A percentile compares a stretch with the other conserved stretches of the same genome.
These are phyloP conservation scores for Cryphonectria nitschkei DNA, from an alignment of 2,329 filamentous ascomycete species.

Conservation along the genomic window DNA sequence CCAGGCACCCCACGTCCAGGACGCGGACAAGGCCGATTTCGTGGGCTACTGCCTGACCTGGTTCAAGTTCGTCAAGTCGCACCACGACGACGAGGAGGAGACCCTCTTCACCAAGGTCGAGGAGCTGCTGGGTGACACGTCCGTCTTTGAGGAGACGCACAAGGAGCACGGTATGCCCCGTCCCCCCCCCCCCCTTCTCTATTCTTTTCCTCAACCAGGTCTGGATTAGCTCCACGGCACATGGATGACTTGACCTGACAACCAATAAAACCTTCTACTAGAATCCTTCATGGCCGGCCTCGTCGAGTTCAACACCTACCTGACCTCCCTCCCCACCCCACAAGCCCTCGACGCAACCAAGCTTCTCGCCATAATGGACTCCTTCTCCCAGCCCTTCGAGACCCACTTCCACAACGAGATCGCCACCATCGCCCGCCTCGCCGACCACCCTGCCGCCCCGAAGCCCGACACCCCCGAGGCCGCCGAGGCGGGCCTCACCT, in stretches of 20 bases:
- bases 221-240: background rate
- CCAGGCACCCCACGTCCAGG: slow-evolving; percentile 57
- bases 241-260: slow-evolving; percentile 9
- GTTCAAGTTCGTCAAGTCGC: slow-evolving; percentile 61
- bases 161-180: slow-evolving; percentile 55
- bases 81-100: slow-evolving; percentile 64
- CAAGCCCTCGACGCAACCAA: slow-evolving; percentile 48
- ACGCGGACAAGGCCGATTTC: slow-evolving; percentile 59
- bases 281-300: slow-evolving; percentile 57
- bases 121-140: slow-evolving; percentile 53
- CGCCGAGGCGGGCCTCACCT: slow-evolving; percentile 50
- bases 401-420: slow-evolving; percentile 61
- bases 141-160: slow-evolving; percentile 55
- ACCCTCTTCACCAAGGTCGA: slow-evolving; percentile 60
- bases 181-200: background rate
- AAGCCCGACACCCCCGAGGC: slow-evolving; percentile 49
- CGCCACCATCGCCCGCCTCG: slow-evolving; percentile 52
- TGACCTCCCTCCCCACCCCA: slow-evolving; percentile 46
- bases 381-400: slow-evolving; percentile 55
- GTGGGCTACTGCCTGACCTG: slow-evolving; percentile 61
- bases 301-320: slow-evolving; percentile 55
- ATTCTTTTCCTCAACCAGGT: background rate
- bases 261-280: too few relatives aligned
- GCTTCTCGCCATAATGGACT: slow-evolving; percentile 53
- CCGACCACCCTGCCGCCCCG: slow-evolving; percentile 55